Percentiles rank a stretch among this genome's conserved stretches.
Conservation (phyloP, 257 asterid genomes). For the Solanum ossicruentum region DNA sequence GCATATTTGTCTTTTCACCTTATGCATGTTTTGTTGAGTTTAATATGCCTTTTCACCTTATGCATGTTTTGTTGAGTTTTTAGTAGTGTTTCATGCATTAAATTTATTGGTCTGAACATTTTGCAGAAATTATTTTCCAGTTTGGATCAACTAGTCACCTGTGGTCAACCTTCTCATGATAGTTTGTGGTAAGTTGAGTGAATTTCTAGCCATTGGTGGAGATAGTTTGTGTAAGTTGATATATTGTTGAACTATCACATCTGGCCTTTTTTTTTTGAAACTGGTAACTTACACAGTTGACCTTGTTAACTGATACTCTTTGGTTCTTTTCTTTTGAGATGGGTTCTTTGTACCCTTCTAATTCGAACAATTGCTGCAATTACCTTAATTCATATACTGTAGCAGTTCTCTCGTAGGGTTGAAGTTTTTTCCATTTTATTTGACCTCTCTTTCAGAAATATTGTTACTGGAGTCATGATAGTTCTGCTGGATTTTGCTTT, state of each 20-base stretch:
- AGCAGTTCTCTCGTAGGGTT: background rate
- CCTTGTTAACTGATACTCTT: background rate
- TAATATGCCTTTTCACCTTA: background rate
- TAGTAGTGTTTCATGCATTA: background rate
- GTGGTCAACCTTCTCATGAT: slow-evolving; percentile 60
- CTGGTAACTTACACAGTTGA: background rate
- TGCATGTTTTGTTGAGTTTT: background rate
- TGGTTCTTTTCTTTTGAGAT: background rate
- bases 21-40: background rate
- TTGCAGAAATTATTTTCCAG: slow-evolving; percentile 68
- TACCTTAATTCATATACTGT: background rate
- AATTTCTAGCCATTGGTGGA: background rate
- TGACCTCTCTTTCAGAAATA: background rate
- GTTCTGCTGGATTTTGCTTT: background rate
- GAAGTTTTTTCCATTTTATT: background rate
- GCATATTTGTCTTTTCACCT: background rate
- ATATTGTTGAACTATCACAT: background rate
- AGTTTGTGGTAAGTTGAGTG: slow-evolving; percentile 61
- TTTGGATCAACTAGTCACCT: slow-evolving; percentile 62
- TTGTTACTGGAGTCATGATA: background rate
- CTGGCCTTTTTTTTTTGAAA: background rate
- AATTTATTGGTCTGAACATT: slow-evolving; percentile 5
- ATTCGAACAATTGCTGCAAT: background rate
- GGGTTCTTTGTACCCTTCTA: background rate
- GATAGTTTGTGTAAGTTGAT: background rate